Evolutionary conservation across 495 filamentous ascomycete genomes (phyloP), one percentile per base, ranked within the genome.

Genomic region (Penicillium silybi): DNA sequence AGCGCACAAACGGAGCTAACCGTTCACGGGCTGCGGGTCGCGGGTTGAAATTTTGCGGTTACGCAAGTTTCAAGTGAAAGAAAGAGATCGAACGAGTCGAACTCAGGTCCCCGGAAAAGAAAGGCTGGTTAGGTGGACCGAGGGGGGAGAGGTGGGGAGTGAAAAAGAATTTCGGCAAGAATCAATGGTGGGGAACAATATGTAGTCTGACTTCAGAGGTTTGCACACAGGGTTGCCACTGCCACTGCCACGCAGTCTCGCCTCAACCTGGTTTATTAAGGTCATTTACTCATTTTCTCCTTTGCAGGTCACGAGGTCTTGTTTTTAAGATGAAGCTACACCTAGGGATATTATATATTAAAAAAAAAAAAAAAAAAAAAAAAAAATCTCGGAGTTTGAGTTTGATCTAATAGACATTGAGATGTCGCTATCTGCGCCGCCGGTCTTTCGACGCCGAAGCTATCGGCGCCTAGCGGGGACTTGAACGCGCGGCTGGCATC

Each of bases 1-100:
- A 46, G 57, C 63, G 63, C 63, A 66, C 63, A 66, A 66, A 66
- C 61, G 60, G 61, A 66, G 60, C 51, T 63, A 66, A 66, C 63
- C 63, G 63, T 58, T 64, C 58, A 58, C 60, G 56, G 44, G 11
- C 18, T 42, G 44, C 20, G 34, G 41, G 38, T 38, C 35, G 46
- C 43, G 26, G 37, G n/a, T 26, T 40, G 41, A 40, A 16, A 41
- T 13, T 32, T 43, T 56, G 42, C 32, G 48, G 52, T 48, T 44
- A 54, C 44, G 50, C 49, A 42, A 49, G 45, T 47, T 46, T 40
- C 40, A 42, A 39, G 39, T 29, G 44, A 39, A 44, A 61, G 54
- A 54, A 42, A 40, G 43, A 48, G 46, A 41, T 47, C 44, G 46
- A 53, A 38, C 22, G 50, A 8, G 18, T 17, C 41, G 50, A 56